Conservation (phyloP, 1,139 yeast species). For the Saccharomyces hybrid region DNA sequence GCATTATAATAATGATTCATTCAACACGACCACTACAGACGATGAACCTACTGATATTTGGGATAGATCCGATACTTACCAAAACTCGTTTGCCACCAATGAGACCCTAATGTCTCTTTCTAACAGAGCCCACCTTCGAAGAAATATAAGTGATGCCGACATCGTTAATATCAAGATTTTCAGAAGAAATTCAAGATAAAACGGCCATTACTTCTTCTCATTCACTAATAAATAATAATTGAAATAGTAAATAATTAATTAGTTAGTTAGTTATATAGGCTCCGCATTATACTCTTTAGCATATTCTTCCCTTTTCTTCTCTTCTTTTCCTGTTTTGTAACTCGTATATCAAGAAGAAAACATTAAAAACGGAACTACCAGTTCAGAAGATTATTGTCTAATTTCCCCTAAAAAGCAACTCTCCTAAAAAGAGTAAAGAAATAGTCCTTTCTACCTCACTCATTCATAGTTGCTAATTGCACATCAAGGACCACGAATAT, state of each 20-base stretch:
- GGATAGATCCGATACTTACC: background rate
- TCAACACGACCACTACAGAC: background rate
- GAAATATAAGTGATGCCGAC: background rate
- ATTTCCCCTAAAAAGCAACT: background rate
- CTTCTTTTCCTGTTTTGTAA: background rate
- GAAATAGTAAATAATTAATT: background rate
- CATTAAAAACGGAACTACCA: background rate
- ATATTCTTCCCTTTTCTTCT: background rate
- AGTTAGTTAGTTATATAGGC: background rate
- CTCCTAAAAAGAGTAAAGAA: background rate
- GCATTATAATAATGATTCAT: background rate
- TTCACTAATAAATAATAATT: background rate
- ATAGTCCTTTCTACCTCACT: too few species aligned
- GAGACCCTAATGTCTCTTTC: background rate
- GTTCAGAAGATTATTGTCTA: too few species aligned
- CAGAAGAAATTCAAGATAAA: background rate
- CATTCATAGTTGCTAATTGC: background rate
- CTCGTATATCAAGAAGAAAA: background rate
- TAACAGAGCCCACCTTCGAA: background rate
- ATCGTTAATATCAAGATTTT: background rate
- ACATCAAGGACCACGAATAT: background rate
- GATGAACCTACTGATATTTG: background rate
- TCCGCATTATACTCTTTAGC: background rate
- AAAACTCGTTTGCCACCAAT: background rate
- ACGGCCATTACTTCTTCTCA: background rate